A percentile compares a stretch with the other conserved stretches of the same genome.
These are phyloP conservation scores for Erigeron canadensis DNA, from an alignment of 129 eudicot genomes.

Conservation along the genomic window DNA sequence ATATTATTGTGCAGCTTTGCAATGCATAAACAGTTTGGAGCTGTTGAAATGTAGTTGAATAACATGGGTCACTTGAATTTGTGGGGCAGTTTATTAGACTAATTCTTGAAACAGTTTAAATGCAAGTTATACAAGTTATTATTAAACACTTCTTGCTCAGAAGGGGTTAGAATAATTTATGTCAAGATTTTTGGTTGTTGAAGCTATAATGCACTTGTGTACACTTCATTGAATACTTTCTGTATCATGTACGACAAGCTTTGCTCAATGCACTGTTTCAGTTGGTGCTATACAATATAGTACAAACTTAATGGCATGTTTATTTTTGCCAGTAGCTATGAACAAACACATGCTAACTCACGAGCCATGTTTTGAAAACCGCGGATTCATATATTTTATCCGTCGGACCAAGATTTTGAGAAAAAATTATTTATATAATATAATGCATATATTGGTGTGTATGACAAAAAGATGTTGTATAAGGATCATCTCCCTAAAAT, in stretches of 20 bases:
- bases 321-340: background rate
- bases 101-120: background rate
- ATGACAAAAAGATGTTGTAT: too few species aligned
- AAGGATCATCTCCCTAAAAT: too few species aligned
- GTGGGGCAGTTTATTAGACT: background rate
- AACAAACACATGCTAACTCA: too few species aligned
- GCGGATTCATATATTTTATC: too few species aligned
- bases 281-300: background rate
- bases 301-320: background rate
- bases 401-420: too few species aligned
- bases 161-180: background rate
- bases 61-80: background rate
- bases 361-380: too few species aligned
- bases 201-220: background rate
- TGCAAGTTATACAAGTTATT: slow-evolving; percentile 1
- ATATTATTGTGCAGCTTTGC: background rate
- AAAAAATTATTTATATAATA: too few species aligned
- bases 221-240: background rate
- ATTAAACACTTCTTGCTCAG: background rate
- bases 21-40: slow-evolving; percentile 4
- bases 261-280: background rate
- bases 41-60: background rate
- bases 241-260: background rate
- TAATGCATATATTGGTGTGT: too few species aligned
- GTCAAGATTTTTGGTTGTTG: background rate